Percentiles rank a stretch among this genome's conserved stretches.
Conservation (phyloP, 2,329 filamentous ascomycete species). For the Fusarium redolens region DNA sequence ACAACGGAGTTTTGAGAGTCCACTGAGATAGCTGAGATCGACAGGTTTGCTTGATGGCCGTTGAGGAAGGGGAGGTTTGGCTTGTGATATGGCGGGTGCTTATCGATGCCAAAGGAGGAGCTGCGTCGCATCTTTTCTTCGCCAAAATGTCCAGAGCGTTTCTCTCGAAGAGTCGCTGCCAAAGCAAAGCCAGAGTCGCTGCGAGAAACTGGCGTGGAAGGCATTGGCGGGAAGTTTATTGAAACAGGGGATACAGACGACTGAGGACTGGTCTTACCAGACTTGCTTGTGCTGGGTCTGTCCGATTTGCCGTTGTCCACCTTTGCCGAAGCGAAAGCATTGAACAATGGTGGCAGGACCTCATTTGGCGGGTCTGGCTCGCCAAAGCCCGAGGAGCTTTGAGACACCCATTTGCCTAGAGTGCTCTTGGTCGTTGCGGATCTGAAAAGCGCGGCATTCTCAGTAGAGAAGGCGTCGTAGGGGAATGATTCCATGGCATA, state of each 20-base stretch:
- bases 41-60: constrained; percentile 69
- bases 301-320: constrained; percentile 75
- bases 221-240: constrained; percentile 79
- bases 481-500: constrained; percentile 95
- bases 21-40: constrained; percentile 69
- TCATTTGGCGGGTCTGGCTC: constrained; percentile 67
- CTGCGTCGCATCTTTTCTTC: constrained; percentile 85
- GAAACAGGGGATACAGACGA: constrained; percentile 81
- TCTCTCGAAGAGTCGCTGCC: constrained; percentile 88
- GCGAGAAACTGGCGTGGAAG: constrained; percentile 82
- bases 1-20: constrained; percentile 76
- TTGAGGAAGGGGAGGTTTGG: constrained; percentile 80
- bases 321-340: constrained; percentile 85
- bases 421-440: constrained; percentile 76
- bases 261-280: constrained; percentile 70
- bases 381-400: constrained; percentile 90
- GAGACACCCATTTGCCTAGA: constrained; percentile 85
- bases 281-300: constrained; percentile 80
- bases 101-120: constrained; percentile 89
- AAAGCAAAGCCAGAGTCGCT: constrained; percentile 93
- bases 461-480: constrained; percentile 88
- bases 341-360: constrained; percentile 79
- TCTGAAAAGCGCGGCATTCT: constrained; percentile 84
- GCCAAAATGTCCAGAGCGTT: constrained; percentile 90
- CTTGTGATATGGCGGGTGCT: constrained; percentile 73